Evolutionary conservation across 2,329 filamentous ascomycete species (phyloP), one percentile per base, ranked within the genome.

Genomic region (Ascochyta koolunga): DNA sequence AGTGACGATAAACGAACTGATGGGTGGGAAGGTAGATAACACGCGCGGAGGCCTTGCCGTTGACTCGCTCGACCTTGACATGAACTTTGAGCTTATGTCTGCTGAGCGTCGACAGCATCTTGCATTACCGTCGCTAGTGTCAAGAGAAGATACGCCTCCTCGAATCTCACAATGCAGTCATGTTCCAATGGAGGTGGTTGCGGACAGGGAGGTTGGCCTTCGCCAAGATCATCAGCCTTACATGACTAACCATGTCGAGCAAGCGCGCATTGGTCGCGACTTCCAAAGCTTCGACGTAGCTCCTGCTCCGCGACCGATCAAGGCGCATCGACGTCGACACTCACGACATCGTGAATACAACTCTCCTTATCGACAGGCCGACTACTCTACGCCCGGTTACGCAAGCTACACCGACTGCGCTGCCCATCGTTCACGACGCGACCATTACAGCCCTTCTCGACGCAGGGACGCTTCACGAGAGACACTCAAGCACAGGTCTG

Each of bases 261-360:
- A 56, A 48, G 48, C 49, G 48, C 49, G 52, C 32, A 25, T 39
- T 27, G 39, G 47, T 49, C 52, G 55, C 59, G 61, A 59, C 55
- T 50, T 56, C 51, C 51, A 50, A 50, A 50, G 56, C 58, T 33
- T 57, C 56, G 48, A 63, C 56, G 58, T 57, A 57, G 47, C 42
- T 58, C 41, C 44, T 54, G 44, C 37, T 56, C 27, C 42, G 48
- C 63, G 59, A 59, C 54, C 41, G 45, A 60, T 46, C 56, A 58
- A 38, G 44, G 41, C 55, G 59, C 60, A 61, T 54, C 60, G 52
- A 49, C 54, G 36, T 51, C 54, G 50, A 60, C 45, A 22, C 36
- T 46, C 46, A 35, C 29, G 22, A 48, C 35, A 54, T 40, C 48
- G 31, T 51, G 39, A 31, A 29, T n/a, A 50, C 58, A 31, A 21